Percentiles rank a stretch among this genome's conserved stretches.
phyloP scores from a whole-genome alignment of 2,329 filamentous ascomycete genomes.

The Ceratocystiopsis minuta region DNA sequence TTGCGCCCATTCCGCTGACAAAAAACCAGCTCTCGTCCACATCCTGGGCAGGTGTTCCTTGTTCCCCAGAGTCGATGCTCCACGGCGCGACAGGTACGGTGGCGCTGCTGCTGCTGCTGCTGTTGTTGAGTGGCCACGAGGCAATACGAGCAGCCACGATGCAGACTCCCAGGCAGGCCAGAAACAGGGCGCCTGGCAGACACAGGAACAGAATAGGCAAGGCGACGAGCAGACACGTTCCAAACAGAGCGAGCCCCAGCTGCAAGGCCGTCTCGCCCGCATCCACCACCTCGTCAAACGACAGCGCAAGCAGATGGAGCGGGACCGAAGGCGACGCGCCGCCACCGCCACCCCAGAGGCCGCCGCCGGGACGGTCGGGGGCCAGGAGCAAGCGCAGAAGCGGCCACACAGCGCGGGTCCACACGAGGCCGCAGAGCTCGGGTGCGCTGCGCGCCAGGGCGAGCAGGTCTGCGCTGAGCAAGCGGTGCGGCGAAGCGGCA shows the following conservation, averaged over 20 bases:
- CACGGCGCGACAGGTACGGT: conserved; percentile 3
- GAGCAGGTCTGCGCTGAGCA: conserved; percentile 3
- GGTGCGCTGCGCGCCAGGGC: conserved; percentile 1
- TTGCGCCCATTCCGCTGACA: conserved; percentile 17
- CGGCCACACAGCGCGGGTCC: background rate
- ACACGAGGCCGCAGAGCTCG: background rate
- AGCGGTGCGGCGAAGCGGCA: background rate
- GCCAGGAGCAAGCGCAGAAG: background rate
- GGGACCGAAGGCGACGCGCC: background rate
- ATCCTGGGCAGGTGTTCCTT: background rate
- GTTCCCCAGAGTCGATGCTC: background rate
- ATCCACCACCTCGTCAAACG: conserved; percentile 17
- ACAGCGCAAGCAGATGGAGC: background rate
- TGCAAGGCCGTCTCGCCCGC: conserved; percentile 12
- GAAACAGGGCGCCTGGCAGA: conserved; percentile 16
- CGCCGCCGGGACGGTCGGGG: no score
- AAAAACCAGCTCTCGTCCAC: conserved; percentile 19
- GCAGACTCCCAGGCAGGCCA: conserved; percentile 12
- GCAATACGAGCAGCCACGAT: conserved; percentile 11
- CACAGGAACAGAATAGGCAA: conserved; percentile 13
- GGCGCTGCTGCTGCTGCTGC: background rate
- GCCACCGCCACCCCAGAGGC: background rate
- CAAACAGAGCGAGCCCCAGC: conserved; percentile 6
- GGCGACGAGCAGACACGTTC: conserved; percentile 12
- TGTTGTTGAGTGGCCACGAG: conserved; percentile 15